Evolutionary conservation across 306 rosid genomes (phyloP).

Genomic region (Sphenostylis stenocarpa): DNA sequence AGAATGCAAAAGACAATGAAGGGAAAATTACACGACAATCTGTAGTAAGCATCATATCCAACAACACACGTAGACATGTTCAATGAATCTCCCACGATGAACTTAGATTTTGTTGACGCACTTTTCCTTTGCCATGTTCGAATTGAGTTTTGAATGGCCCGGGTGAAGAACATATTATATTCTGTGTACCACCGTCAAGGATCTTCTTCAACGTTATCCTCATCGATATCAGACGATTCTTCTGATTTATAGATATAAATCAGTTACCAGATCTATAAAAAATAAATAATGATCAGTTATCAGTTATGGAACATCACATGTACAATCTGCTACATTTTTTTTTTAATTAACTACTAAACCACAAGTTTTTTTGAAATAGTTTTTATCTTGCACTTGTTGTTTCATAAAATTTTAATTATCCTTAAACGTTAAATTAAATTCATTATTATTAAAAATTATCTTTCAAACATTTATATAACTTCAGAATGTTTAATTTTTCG

Average conservation of each 20-base stretch:
- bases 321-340: background rate
- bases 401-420: too few relatives aligned
- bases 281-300: background rate
- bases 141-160: background rate
- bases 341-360: too few relatives aligned
- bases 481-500: too few relatives aligned
- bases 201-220: background rate
- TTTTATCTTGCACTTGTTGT: too few relatives aligned
- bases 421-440: too few relatives aligned
- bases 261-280: background rate
- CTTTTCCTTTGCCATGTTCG: conserved; percentile 16
- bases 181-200: background rate
- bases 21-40: background rate
- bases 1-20: background rate
- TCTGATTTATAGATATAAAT: background rate
- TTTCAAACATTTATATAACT: too few relatives aligned
- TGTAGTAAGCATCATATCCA: background rate
- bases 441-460: too few relatives aligned
- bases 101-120: background rate
- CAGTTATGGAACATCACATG: background rate
- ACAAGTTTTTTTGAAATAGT: too few relatives aligned
- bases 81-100: conserved; percentile 19
- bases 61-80: background rate
- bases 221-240: background rate
- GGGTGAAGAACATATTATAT: background rate